A percentile compares a stretch with the other conserved stretches of the same genome.
phyloP scores from a whole-genome alignment of 2,329 filamentous ascomycete species.

The Coniella vitis region DNA sequence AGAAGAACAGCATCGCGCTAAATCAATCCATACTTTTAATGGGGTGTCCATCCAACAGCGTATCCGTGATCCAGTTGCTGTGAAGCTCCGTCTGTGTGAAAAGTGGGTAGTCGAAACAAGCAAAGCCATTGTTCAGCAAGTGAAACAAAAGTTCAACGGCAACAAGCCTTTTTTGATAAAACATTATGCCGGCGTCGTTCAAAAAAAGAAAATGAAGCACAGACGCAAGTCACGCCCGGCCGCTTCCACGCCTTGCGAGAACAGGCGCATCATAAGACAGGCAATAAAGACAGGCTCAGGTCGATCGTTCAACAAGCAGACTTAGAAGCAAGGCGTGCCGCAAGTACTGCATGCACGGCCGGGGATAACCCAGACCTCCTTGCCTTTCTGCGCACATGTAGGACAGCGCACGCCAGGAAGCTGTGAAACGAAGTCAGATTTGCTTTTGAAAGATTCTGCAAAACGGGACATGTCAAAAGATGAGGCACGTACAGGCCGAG shows the following conservation, averaged over 20 bases:
- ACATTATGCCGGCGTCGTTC: neutral
- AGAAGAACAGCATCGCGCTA: neutral
- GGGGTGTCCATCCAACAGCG: no score
- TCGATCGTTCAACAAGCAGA: slow-evolving; percentile 2
- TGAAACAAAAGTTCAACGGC: slow-evolving; percentile 7
- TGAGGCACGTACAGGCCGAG: slow-evolving; percentile 15
- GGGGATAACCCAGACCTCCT: slow-evolving; percentile 50
- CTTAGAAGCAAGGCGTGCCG: slow-evolving; percentile 35
- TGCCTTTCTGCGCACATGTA: slow-evolving; percentile 40
- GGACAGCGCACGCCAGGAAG: slow-evolving; percentile 47
- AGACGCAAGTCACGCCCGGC: neutral
- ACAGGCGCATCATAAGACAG: neutral
- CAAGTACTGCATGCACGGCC: slow-evolving; percentile 45
- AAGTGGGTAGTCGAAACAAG: slow-evolving; percentile 7
- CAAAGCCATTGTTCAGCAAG: slow-evolving; percentile 4
- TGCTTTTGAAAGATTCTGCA: neutral
- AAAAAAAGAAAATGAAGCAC: neutral
- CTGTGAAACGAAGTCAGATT: slow-evolving; percentile 17
- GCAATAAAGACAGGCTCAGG: neutral
- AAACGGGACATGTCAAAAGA: neutral
- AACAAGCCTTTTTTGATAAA: slow-evolving; percentile 1
- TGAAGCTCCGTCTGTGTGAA: slow-evolving; percentile 14
- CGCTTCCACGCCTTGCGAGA: neutral
- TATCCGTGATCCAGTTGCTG: slow-evolving; percentile 6
- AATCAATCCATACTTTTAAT: neutral